Evolutionary conservation across 352 stramenopile genomes (phyloP), one percentile per base, ranked within the genome.

Genomic region (Phytophthora litchii): DNA sequence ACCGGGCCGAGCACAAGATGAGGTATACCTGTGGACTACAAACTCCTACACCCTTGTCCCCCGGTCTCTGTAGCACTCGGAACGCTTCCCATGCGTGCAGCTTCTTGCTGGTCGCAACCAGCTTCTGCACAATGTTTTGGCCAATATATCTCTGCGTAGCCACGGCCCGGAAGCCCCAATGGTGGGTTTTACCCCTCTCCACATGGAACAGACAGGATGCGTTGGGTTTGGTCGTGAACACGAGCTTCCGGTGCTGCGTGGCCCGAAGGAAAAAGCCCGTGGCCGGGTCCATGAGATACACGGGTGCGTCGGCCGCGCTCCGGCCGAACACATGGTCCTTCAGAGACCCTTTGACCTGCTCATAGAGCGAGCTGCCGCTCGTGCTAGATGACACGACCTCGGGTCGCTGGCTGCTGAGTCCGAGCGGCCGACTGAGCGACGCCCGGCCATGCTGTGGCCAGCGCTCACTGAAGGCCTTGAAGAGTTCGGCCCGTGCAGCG

Each of bases 101-200:
- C 29, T 92, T 94, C 54, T 86, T 88, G 48, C 76, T 72, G 20
- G 67, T 72, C 12, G 82, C 68, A 1, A 91, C 60, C 40, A 92
- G 40, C 14, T 72, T 70, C 29, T 83, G 78, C 19, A 94, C 74
- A 51, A 92, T 71, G 43, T 90, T 94, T 66, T 92, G 83, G 11
- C 85, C 85, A 4, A 94, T 61, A 49, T 82, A 92, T 35, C 80
- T 66, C 52, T 89, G 78, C 17, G 79, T 77, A 31, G 81, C 60
- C 8, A 55, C 77, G 14, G 83, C 85, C 9, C 83, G 66, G 54
- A 94, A 88, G n/a, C 83, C 83, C 85, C 85, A 94, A 55, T 94
- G 82, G 54, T 92, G 83, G 0, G 80, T 88, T 43, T 92, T 92
- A 11, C 85, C 83, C 14, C 72, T 66, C 31, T 83, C 74, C 17